Conservation (phyloP, 2,329 filamentous ascomycete species). For the Sclerotinia subarctica region DNA sequence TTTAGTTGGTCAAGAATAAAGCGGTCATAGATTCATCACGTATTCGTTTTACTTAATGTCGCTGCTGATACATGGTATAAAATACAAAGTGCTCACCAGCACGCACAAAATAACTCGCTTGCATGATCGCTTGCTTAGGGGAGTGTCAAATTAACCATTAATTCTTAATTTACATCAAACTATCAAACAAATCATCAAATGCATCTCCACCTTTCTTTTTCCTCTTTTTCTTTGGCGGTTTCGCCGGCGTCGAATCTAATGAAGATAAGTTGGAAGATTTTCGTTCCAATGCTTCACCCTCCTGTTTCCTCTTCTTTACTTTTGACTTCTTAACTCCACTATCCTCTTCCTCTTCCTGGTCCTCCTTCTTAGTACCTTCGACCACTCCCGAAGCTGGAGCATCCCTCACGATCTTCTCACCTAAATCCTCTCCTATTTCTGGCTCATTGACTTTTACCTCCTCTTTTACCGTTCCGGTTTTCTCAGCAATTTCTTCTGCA, state of each 20-base stretch:
- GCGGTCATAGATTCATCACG: not conserved
- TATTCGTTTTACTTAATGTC: not conserved
- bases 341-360: not conserved
- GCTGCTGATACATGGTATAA: not conserved
- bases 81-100: not conserved
- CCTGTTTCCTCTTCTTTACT: slow-evolving; percentile 29
- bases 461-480: not conserved
- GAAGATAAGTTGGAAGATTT: slow-evolving; percentile 4
- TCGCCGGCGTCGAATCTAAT: slow-evolving; percentile 38
- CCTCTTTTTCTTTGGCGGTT: slow-evolving; percentile 52
- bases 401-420: slow-evolving; percentile 39
- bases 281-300: slow-evolving; percentile 9
- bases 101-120: not conserved
- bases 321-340: slow-evolving; percentile 26
- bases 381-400: slow-evolving; percentile 18
- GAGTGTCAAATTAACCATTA: not conserved
- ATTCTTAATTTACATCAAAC: slow-evolving; percentile 44
- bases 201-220: slow-evolving; percentile 60
- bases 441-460: slow-evolving; percentile 3
- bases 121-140: too few species aligned
- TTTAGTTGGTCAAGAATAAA: not conserved
- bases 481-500: slow-evolving; percentile 22
- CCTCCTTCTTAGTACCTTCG: slow-evolving; percentile 8
- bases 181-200: slow-evolving; percentile 71
- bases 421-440: slow-evolving; percentile 27